phyloP scores from a whole-genome alignment of 129 eudicot species.

The Flaveria robusta region DNA sequence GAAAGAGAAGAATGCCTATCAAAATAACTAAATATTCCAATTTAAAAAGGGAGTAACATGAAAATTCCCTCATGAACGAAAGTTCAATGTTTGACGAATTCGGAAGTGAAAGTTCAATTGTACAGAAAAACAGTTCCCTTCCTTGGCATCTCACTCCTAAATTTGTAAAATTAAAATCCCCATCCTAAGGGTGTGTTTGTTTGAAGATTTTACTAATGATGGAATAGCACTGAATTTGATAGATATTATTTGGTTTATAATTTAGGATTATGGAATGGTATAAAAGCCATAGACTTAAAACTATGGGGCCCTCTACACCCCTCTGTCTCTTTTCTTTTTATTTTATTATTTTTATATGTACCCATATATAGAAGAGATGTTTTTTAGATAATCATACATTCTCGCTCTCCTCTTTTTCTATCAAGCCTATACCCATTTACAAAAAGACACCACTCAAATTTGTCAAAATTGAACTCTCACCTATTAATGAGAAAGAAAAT shows the following conservation, averaged over 20 bases:
- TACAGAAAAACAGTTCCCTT: background rate
- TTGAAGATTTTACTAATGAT: background rate
- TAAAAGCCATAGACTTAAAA: background rate
- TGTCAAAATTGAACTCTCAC: conserved; percentile 3
- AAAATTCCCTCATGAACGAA: background rate
- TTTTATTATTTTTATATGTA: too few species aligned
- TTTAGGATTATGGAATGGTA: background rate
- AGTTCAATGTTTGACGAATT: background rate
- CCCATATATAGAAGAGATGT: background rate
- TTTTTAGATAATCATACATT: background rate
- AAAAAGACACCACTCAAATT: background rate
- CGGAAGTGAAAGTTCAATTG: background rate
- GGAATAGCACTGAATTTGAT: background rate
- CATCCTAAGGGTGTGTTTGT: background rate
- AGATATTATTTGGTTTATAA: background rate
- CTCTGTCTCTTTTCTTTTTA: background rate
- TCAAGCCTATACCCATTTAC: background rate
- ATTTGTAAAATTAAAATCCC: background rate
- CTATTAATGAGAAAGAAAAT: background rate
- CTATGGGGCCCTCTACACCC: background rate
- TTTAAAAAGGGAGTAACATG: background rate
- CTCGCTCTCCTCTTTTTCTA: background rate
- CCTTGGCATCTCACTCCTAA: background rate
- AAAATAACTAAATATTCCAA: background rate
- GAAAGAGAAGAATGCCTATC: background rate